Conservation (phyloP, 495 filamentous ascomycete species). For the Emericellopsis terricola region DNA sequence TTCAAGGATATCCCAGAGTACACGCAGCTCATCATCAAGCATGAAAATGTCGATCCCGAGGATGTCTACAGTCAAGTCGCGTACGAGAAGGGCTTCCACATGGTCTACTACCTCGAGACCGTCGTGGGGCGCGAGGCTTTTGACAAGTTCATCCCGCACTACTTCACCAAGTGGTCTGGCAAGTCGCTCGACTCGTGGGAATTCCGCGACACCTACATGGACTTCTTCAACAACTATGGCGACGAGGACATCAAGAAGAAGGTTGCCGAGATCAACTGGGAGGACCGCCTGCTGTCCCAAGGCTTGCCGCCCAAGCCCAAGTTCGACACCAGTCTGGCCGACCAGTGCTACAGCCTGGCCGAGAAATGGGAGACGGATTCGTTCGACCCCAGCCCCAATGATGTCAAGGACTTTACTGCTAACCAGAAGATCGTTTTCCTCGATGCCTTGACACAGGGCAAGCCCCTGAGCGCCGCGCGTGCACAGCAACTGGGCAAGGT, state of each 20-base stretch:
- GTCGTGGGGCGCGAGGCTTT: conserved; percentile 73
- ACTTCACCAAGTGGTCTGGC: conserved; percentile 64
- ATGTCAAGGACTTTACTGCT: conserved; percentile 54
- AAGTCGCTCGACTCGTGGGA: conserved; percentile 83
- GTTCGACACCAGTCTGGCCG: conserved; percentile 77
- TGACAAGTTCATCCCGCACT: conserved; percentile 87
- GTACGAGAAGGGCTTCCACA: conserved; percentile 45
- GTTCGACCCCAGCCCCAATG: conserved; percentile 47
- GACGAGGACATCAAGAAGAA: conserved; percentile 42
- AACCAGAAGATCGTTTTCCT: conserved; percentile 88
- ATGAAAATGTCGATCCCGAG: conserved; percentile 84
- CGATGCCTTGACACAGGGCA: conserved; percentile 44
- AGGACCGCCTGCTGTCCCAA: conserved; percentile 66
- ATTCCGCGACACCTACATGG: conserved; percentile 71
- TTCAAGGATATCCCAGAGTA: conserved; percentile 76
- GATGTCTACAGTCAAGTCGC: conserved; percentile 85
- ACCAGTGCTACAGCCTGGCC: conserved; percentile 67
- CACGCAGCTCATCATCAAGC: conserved; percentile 71
- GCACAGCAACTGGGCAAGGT: conserved; percentile 48
- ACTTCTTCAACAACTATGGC: conserved; percentile 59
- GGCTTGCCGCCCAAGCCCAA: conserved; percentile 78
- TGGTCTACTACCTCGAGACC: conserved; percentile 66
- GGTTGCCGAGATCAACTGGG: conserved; percentile 65
- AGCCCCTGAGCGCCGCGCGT: conserved; percentile 39
- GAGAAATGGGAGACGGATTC: conserved; percentile 47